Conservation (phyloP, 2,329 filamentous ascomycete species). For the Byssothecium circinans region DNA sequence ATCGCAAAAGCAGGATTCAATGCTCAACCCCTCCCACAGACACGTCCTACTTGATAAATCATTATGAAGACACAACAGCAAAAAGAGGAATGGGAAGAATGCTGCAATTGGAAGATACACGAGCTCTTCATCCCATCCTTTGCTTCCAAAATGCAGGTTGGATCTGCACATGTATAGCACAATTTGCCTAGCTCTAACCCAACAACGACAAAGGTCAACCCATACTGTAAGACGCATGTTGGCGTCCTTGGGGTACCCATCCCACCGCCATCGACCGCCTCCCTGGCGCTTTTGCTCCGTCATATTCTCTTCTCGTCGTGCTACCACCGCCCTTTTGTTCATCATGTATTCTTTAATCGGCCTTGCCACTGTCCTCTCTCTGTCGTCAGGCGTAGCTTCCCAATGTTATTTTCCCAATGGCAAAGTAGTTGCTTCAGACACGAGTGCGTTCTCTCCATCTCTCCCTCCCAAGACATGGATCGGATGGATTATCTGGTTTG, state of each 20-base stretch:
- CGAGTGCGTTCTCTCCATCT: conserved; percentile 7
- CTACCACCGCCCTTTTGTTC: neutral
- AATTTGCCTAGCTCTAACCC: neutral
- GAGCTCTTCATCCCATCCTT: too few relatives aligned
- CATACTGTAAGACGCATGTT: too few relatives aligned
- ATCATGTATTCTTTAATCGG: conserved; percentile 12
- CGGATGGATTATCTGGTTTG: neutral
- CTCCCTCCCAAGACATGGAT: neutral
- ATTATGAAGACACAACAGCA: too few relatives aligned
- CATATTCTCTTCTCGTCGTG: neutral
- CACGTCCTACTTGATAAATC: too few relatives aligned
- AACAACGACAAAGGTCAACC: neutral
- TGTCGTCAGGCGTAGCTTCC: conserved; percentile 6
- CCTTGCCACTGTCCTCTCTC: conserved; percentile 2
- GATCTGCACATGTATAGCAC: neutral
- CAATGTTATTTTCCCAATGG: conserved; percentile 18
- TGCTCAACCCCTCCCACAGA: too few relatives aligned
- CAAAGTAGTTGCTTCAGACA: conserved; percentile 5
- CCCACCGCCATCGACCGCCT: neutral
- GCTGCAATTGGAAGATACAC: too few relatives aligned
- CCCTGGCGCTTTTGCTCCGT: neutral
- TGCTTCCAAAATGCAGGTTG: neutral
- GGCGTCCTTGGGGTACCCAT: neutral
- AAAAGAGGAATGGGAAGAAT: too few relatives aligned
- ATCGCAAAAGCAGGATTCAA: too few relatives aligned